Evolutionary conservation across 371 early-diverging fungal species (phyloP), one percentile per base, ranked within the genome.

Genomic region (Rhizopus microsporus): DNA sequence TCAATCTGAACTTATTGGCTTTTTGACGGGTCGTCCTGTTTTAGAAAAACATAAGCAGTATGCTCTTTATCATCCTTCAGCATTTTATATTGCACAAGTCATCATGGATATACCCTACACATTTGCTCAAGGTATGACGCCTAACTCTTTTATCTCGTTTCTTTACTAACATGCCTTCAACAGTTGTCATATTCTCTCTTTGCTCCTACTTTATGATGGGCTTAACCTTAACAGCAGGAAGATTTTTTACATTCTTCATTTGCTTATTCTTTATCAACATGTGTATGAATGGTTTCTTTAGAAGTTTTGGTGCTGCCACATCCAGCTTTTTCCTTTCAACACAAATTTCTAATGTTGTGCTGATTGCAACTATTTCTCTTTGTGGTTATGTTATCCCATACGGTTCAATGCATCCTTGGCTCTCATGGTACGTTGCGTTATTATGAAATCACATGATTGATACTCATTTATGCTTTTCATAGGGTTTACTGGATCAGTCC

Each of bases 341-440:
- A 16, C 83, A 81, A 35, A 30, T 76, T 0, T 81, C 86, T 2
- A 81, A 81, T 52, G 57, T 83, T 51, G 48, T 81, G 38, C 66
- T 91, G 30, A 62, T 89, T 60, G 72, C 84, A 13, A 60, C 72
- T 60, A 74, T 87, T 53, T 57, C 88, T 46, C 84, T 88, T 56
- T 78, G 79, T 57, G 89, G 91, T 54, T 89, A 89, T 46, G 74
- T 84, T 57, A 81, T 87, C 54, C 85, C 87, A 15, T 80, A 79
- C 43, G 58, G 40, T 4, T 55, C 71, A 6, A 88, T 90, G 88
- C 82, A 88, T 56, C 86, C 84, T 30, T 88, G 87, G 85, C 77
- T 90, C 29, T 70, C 78, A 50, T 88, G 88, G 88, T 23, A 23
- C 2, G 23, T 2, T 23, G 23, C 23, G 23, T 23, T 23, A 23